A percentile compares a stretch with the other conserved stretches of the same genome.
Evolutionary conservation across 2,329 filamentous ascomycete species (phyloP).

Genomic region (Stemphylium vesicarium): DNA sequence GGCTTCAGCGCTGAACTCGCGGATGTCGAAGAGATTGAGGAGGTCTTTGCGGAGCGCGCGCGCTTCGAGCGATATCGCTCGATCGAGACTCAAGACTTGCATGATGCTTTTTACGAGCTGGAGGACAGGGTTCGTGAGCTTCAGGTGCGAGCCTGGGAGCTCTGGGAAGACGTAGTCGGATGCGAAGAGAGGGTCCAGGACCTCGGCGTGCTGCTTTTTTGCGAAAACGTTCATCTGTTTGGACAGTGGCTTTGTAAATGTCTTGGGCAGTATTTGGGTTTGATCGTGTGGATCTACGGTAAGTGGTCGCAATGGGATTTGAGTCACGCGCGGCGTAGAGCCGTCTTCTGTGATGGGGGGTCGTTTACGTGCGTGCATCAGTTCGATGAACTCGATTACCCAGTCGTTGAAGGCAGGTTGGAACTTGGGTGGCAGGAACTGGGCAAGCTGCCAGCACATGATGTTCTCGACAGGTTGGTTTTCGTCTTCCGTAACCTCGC

Average conservation of each 20-base stretch:
- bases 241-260: slow-evolving; percentile 87
- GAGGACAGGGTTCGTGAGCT: slow-evolving; percentile 72
- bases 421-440: slow-evolving; percentile 80
- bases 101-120: slow-evolving; percentile 93
- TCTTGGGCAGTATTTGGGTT: slow-evolving; percentile 75
- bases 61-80: slow-evolving; percentile 86
- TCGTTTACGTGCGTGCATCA: slow-evolving; percentile 88
- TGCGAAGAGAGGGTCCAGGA: slow-evolving; percentile 86
- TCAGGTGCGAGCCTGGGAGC: slow-evolving; percentile 74
- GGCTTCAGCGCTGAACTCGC: slow-evolving; percentile 90
- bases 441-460: slow-evolving; percentile 98
- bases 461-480: slow-evolving; percentile 85
- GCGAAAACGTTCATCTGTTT: slow-evolving; percentile 86
- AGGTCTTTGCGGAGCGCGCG: slow-evolving; percentile 88
- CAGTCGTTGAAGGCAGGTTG: slow-evolving; percentile 89
- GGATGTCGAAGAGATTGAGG: slow-evolving; percentile 87
- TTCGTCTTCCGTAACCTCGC: slow-evolving; percentile 76
- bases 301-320: slow-evolving; percentile 63
- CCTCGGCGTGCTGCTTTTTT: slow-evolving; percentile 82
- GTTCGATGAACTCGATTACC: slow-evolving; percentile 91
- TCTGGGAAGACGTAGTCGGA: slow-evolving; percentile 85
- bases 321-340: slow-evolving; percentile 62
- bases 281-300: slow-evolving; percentile 63
- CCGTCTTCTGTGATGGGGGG: slow-evolving; percentile 54
- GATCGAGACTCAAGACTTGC: slow-evolving; percentile 90